Conservation (phyloP, 2,329 filamentous ascomycete genomes). For the Periglandula ipomoeae region DNA sequence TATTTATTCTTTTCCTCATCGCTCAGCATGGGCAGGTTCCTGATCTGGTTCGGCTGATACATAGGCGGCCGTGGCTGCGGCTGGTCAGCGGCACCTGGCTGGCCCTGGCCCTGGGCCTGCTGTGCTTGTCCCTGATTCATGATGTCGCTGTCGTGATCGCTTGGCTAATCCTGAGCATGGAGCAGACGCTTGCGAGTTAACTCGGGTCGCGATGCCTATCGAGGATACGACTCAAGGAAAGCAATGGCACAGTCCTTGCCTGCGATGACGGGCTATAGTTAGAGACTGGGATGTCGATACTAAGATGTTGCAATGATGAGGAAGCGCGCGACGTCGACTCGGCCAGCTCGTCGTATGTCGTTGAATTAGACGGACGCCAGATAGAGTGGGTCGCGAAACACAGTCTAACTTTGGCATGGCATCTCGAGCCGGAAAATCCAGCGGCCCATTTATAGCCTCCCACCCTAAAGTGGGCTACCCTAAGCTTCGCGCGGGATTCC, state of each 20-base stretch:
- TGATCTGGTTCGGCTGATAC: constrained; percentile 44
- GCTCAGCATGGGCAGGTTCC: constrained; percentile 38
- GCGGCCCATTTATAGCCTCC: no score
- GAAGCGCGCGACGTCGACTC: not conserved
- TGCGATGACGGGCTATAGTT: not conserved
- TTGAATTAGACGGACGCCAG: no score
- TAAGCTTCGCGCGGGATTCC: no score
- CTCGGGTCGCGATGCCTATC: not conserved
- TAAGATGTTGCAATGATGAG: not conserved
- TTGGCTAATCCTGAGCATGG: not conserved
- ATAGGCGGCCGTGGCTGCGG: constrained; percentile 27
- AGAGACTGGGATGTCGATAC: not conserved
- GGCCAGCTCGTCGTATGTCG: not conserved
- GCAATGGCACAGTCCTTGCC: not conserved
- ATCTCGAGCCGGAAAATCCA: no score
- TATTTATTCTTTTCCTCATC: constrained; percentile 50
- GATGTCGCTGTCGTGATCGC: not conserved
- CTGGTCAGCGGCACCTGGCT: constrained; percentile 16
- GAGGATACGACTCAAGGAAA: not conserved
- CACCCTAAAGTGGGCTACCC: no score
- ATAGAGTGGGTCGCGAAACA: no score
- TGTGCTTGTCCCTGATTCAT: constrained; percentile 19
- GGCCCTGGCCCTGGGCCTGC: constrained; percentile 15
- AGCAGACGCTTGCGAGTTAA: not conserved
- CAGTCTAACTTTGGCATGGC: no score